Percentiles rank a stretch among this genome's conserved stretches.
phyloP scores from a whole-genome alignment of 2,329 filamentous ascomycete genomes.

The Ascomycota sp. region DNA sequence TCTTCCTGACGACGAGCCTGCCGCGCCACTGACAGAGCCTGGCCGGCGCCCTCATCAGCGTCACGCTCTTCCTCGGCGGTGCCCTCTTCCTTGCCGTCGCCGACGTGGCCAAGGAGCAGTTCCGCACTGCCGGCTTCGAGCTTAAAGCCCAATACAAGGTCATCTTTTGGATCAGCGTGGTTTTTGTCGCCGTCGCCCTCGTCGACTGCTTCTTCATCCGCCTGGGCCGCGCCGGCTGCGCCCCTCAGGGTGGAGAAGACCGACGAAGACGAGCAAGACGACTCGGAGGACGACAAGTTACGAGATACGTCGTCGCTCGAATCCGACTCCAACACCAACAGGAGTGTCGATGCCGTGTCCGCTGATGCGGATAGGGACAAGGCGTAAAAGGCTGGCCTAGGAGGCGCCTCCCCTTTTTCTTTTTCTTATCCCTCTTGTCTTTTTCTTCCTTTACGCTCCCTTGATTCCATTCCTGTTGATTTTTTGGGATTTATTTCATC shows the following conservation, averaged over 20 bases:
- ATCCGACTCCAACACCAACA: too few relatives aligned
- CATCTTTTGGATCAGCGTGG: conserved; percentile 47
- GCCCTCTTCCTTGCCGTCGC: conserved; percentile 51
- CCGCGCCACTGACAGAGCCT: conserved; percentile 47
- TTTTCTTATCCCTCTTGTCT: too few relatives aligned
- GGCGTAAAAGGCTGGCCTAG: too few relatives aligned
- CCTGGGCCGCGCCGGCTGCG: too few relatives aligned
- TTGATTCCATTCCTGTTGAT: too few relatives aligned
- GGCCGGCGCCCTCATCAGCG: conserved; percentile 52
- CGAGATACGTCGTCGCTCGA: too few relatives aligned
- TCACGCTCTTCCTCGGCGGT: conserved; percentile 49
- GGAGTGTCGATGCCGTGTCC: too few relatives aligned
- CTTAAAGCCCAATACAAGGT: conserved; percentile 35
- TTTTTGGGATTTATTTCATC: too few relatives aligned
- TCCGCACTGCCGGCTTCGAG: conserved; percentile 12
- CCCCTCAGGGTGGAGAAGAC: conserved; percentile 35
- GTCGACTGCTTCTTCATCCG: too few relatives aligned
- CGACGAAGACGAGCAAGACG: conserved; percentile 32
- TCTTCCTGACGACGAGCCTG: conserved; percentile 57
- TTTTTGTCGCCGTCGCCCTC: conserved; percentile 28
- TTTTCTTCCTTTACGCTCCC: too few relatives aligned
- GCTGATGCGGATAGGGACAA: too few relatives aligned
- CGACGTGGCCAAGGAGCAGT: conserved; percentile 33
- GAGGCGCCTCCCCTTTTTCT: too few relatives aligned
- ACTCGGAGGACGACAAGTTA: conserved; percentile 6